A percentile compares a stretch with the other conserved stretches of the same genome.
Evolutionary conservation across 345 rosid genomes (phyloP).

Genomic region (Salix udensis): DNA sequence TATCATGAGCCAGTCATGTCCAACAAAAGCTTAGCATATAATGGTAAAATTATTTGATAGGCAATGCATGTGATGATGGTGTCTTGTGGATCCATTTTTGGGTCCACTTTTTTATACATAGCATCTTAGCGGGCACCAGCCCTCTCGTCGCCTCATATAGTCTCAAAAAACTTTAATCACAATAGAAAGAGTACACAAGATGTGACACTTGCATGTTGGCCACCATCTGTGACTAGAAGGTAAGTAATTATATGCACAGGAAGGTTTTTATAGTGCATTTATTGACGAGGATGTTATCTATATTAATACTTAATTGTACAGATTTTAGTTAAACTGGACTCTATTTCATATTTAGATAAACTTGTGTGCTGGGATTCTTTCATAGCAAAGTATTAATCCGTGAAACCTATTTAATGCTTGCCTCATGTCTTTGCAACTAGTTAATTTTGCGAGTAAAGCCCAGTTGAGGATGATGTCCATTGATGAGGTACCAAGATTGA

Average conservation of each 20-base stretch:
- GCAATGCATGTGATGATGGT: conserved; percentile 27
- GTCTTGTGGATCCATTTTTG: conserved; percentile 20
- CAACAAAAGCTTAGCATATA: conserved; percentile 20
- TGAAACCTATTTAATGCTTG: not conserved
- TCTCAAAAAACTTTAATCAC: not conserved
- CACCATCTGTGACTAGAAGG: not conserved
- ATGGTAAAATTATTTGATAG: conserved; percentile 23
- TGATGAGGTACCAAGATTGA: too few species aligned
- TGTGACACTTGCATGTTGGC: conserved; percentile 4
- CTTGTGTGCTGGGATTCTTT: too few species aligned
- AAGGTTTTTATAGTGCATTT: too few species aligned
- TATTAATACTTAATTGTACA: not conserved
- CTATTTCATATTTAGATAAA: not conserved
- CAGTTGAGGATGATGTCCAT: not conserved
- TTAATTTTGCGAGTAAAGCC: not conserved
- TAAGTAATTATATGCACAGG: not conserved
- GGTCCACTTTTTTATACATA: conserved; percentile 4
- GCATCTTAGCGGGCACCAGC: not conserved
- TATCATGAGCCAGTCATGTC: conserved; percentile 20
- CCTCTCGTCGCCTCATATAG: not conserved
- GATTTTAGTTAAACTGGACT: not conserved
- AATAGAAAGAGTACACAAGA: not conserved
- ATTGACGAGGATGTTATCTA: not conserved
- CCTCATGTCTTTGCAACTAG: not conserved
- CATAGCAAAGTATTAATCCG: too few species aligned